Conservation (phyloP, 2,329 filamentous ascomycete genomes). For the Cladophialophora bantiana region DNA sequence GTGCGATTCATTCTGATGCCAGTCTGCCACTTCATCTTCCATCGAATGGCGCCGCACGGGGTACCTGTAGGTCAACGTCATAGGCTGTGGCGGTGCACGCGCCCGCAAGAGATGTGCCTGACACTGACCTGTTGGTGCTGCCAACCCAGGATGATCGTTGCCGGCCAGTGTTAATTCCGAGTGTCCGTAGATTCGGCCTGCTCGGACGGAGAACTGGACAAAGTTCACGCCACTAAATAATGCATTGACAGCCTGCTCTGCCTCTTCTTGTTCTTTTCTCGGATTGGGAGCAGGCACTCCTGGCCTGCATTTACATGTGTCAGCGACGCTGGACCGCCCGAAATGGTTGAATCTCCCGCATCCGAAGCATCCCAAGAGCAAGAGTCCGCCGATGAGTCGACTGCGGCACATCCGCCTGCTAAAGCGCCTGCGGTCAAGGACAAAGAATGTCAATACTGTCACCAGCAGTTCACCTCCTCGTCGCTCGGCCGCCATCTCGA, state of each 20-base stretch:
- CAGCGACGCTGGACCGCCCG: constrained; percentile 10
- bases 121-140: too few species aligned
- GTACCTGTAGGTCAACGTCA: not conserved
- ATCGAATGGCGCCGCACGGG: not conserved
- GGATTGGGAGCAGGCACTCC: constrained; percentile 12
- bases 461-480: constrained; percentile 89
- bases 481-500: constrained; percentile 93
- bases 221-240: constrained; percentile 4
- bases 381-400: constrained; percentile 34
- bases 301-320: not conserved
- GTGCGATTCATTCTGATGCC: too few species aligned
- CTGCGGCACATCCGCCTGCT: constrained; percentile 14
- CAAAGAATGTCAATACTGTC: constrained; percentile 85
- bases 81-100: not conserved
- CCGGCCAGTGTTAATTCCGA: constrained; percentile 16
- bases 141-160: not conserved
- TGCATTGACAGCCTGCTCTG: constrained; percentile 13
- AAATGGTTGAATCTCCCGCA: constrained; percentile 32
- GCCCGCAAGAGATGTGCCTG: constrained; percentile 4
- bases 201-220: constrained; percentile 17
- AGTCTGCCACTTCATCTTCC: not conserved
- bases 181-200: constrained; percentile 14
- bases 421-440: constrained; percentile 70
- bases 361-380: constrained; percentile 36
- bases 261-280: constrained; percentile 8